Conservation (phyloP, 805 yeast genomes). For the Candida easanensis region DNA sequence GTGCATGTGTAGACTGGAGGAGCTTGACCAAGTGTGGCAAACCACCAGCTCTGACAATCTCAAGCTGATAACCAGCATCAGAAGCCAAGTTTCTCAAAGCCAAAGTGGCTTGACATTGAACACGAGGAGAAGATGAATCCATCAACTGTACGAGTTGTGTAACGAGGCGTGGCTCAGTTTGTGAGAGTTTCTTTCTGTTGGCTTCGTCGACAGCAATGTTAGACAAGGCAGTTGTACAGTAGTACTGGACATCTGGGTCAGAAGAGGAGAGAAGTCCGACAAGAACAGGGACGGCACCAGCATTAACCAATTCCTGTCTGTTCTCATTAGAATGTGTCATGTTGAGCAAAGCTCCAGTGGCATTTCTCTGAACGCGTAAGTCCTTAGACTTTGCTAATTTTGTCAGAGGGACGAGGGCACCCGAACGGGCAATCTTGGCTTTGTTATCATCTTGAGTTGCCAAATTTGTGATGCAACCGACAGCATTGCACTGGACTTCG, state of each 20-base stretch:
- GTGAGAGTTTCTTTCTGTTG: constrained; percentile 82
- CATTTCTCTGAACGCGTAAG: constrained; percentile 95
- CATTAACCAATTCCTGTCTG: constrained; percentile 93
- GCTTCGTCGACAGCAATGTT: constrained; percentile 96
- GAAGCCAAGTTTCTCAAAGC: constrained; percentile 95
- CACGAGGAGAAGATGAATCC: constrained; percentile 92
- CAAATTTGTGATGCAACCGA: constrained; percentile 95
- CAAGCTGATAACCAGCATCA: constrained; percentile 93
- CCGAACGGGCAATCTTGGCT: constrained; percentile 91
- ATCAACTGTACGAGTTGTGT: constrained; percentile 82
- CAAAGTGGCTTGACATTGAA: constrained; percentile 97
- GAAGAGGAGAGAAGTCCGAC: constrained; percentile 80
- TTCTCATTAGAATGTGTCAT: constrained; percentile 98
- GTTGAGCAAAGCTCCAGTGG: constrained; percentile 95
- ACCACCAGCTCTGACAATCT: constrained; percentile 94
- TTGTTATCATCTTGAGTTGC: constrained; percentile 98
- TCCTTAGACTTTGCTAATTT: constrained; percentile 93
- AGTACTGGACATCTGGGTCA: constrained; percentile 97
- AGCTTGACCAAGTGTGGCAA: constrained; percentile 89
- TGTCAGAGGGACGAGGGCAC: constrained; percentile 92
- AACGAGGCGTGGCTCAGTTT: constrained; percentile 91
- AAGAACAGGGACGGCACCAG: constrained; percentile 96
- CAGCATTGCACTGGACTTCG: constrained; percentile 98
- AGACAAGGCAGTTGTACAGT: constrained; percentile 95
- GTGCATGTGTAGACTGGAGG: constrained; percentile 85